phyloP scores from a whole-genome alignment of 139 green algal genomes.

The Tetradesmus obliquus region DNA sequence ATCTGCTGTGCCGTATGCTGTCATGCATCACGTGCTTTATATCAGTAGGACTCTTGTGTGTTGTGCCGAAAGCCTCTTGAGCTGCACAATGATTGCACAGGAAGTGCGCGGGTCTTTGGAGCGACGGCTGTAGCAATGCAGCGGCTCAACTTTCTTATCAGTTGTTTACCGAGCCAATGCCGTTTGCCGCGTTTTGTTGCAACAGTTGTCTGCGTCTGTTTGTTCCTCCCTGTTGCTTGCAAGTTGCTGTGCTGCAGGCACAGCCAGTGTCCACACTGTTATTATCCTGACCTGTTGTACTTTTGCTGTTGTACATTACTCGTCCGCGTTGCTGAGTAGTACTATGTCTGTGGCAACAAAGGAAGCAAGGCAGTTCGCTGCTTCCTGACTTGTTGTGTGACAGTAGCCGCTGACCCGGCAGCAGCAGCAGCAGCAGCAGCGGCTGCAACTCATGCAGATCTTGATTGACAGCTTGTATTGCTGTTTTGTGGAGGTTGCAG shows the following conservation, averaged over 20 bases:
- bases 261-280: background rate
- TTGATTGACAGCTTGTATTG: background rate
- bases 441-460: background rate
- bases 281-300: background rate
- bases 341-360: background rate
- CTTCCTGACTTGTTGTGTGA: background rate
- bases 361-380: no score
- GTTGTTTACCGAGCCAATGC: background rate
- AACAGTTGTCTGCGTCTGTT: background rate
- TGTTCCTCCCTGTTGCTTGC: background rate
- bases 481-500: background rate
- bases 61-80: background rate
- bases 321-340: background rate
- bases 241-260: background rate
- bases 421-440: background rate
- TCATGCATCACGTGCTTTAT: no score
- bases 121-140: background rate
- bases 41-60: background rate
- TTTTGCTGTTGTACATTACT: background rate
- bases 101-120: background rate
- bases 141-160: background rate
- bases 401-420: background rate
- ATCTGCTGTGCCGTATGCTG: no score
- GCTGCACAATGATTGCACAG: background rate
- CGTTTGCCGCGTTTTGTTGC: background rate